phyloP scores from a whole-genome alignment of 768 basidiomycete genomes.

The Xerocomellus chrysenteron region DNA sequence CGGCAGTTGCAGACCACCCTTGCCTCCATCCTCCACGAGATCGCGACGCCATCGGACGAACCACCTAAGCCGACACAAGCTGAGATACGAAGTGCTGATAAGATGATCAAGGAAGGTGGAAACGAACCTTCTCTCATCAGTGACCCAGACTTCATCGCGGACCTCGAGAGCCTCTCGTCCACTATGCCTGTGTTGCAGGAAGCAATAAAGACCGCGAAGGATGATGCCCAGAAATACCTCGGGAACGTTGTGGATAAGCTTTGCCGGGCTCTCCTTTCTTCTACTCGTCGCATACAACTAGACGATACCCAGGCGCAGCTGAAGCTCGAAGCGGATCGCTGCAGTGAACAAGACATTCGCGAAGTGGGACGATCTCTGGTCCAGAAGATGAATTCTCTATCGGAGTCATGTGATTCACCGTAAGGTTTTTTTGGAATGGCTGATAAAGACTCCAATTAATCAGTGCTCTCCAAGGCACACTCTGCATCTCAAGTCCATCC shows the following conservation, averaged over 20 bases:
- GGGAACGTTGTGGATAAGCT: slow-evolving; percentile 17
- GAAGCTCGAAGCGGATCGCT: slow-evolving; percentile 11
- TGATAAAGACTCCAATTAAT: neutral
- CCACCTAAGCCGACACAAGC: slow-evolving; percentile 8
- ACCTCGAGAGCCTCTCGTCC: slow-evolving; percentile 16
- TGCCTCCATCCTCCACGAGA: slow-evolving; percentile 17
- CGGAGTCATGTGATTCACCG: slow-evolving; percentile 17
- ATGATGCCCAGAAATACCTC: slow-evolving; percentile 21
- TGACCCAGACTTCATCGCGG: slow-evolving; percentile 23
- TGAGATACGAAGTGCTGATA: slow-evolving; percentile 14
- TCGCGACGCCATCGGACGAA: neutral
- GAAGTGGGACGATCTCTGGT: slow-evolving; percentile 11
- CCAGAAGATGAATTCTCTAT: slow-evolving; percentile 20
- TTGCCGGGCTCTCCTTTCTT: slow-evolving; percentile 9
- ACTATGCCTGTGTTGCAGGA: slow-evolving; percentile 21
- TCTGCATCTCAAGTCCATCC: slow-evolving; percentile 12
- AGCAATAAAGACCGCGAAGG: slow-evolving; percentile 8
- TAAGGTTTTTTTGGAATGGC: slow-evolving; percentile 1
- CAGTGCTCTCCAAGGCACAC: slow-evolving; percentile 10
- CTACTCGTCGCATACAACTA: slow-evolving; percentile 13
- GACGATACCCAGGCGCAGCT: slow-evolving; percentile 18
- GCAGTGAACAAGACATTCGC: slow-evolving; percentile 16
- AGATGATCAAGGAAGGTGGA: slow-evolving; percentile 23
- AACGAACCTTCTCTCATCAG: slow-evolving; percentile 19
- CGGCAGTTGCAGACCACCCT: slow-evolving; percentile 11